phyloP scores from a whole-genome alignment of 345 rosid species.

The Gossypium sturtianum region DNA sequence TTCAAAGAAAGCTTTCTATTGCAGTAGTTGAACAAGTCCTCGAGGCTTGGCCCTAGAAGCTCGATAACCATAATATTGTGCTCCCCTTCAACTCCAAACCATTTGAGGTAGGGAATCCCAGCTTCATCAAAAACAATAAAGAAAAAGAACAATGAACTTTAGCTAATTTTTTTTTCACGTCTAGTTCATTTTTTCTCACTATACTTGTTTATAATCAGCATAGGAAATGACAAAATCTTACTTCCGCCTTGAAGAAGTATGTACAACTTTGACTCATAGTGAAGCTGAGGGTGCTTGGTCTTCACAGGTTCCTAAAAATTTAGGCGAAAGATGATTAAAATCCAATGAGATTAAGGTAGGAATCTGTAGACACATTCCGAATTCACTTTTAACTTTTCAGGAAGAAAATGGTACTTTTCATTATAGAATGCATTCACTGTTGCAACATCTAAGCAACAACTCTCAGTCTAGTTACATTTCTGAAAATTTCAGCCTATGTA shows the following conservation, averaged over 20 bases:
- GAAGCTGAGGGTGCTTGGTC: constrained; percentile 35
- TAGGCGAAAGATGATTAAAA: neutral
- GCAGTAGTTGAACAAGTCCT: constrained; percentile 59
- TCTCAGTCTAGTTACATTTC: neutral
- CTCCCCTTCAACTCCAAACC: constrained; percentile 64
- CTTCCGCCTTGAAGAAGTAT: constrained; percentile 37
- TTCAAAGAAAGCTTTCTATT: constrained; percentile 54
- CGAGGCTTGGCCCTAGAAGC: constrained; percentile 64
- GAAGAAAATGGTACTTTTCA: neutral
- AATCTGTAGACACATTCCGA: neutral
- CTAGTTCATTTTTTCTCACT: neutral
- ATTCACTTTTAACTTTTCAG: neutral
- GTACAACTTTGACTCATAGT: constrained; percentile 29
- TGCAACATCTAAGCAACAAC: neutral
- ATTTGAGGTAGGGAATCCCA: constrained; percentile 55
- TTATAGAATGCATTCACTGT: neutral
- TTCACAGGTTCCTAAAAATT: constrained; percentile 24
- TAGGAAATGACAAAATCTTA: constrained; percentile 16
- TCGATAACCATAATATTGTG: constrained; percentile 60
- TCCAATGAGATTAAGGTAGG: neutral
- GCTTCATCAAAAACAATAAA: constrained; percentile 27
- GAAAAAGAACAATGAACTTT: constrained; percentile 1
- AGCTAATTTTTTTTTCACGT: constrained; percentile 3
- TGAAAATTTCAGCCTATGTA: neutral
- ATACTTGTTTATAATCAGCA: neutral